Evolutionary conservation across 2,329 filamentous ascomycete species (phyloP).

Genomic region (Cladophialophora psammophila): DNA sequence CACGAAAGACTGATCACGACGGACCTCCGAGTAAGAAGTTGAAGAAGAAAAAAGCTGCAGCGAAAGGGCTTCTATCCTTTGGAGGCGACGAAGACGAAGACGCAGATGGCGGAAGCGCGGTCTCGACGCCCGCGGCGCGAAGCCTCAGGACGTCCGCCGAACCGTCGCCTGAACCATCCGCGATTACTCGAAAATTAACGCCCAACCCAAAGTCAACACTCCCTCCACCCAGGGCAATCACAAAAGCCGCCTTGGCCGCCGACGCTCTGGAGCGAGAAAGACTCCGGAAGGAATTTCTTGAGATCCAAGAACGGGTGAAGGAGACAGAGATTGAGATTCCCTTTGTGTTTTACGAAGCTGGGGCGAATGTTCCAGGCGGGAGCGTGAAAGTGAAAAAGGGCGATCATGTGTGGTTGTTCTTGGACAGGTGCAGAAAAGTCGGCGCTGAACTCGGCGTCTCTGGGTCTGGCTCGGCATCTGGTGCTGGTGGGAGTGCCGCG

Average conservation of each 20-base stretch:
- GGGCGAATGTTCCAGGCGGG: constrained; percentile 85
- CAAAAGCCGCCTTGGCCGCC: constrained; percentile 76
- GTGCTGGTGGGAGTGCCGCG: constrained; percentile 28
- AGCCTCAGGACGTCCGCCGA: constrained; percentile 29
- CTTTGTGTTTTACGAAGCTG: constrained; percentile 91
- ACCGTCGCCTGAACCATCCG: constrained; percentile 28
- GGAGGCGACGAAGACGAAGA: constrained; percentile 70
- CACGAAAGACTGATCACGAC: constrained; percentile 49
- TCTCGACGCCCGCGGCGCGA: constrained; percentile 38
- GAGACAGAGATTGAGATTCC: constrained; percentile 87
- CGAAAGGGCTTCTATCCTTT: constrained; percentile 69
- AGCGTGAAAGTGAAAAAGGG: constrained; percentile 89
- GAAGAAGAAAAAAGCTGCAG: constrained; percentile 67
- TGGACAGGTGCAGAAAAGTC: constrained; percentile 89
- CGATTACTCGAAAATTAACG: constrained; percentile 45
- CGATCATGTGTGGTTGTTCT: constrained; percentile 88
- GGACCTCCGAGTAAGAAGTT: constrained; percentile 46
- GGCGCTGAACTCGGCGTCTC: constrained; percentile 82
- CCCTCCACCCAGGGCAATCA: constrained; percentile 74
- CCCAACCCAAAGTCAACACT: constrained; percentile 52
- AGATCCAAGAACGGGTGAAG: constrained; percentile 85
- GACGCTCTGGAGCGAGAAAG: constrained; percentile 80
- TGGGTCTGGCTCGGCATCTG: constrained; percentile 56
- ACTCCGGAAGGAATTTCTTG: constrained; percentile 79
- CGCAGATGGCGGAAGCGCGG: constrained; percentile 50